Evolutionary conservation across 257 asterid species (phyloP).

Genomic region (Salvia splendens): DNA sequence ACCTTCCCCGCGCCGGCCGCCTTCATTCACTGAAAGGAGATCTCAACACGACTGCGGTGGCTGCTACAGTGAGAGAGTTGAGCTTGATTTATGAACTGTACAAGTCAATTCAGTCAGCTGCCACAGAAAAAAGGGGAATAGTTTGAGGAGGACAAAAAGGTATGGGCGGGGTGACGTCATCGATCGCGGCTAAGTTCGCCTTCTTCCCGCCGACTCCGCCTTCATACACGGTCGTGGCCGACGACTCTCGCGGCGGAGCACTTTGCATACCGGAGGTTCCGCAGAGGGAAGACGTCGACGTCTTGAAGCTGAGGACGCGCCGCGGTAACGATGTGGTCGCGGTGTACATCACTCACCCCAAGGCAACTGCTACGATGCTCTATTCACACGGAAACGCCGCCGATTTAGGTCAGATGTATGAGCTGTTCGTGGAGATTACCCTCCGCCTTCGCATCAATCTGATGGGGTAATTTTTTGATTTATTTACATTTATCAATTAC

Average conservation of each 20-base stretch:
- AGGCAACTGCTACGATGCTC: slow-evolving; percentile 82
- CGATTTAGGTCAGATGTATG: slow-evolving; percentile 99
- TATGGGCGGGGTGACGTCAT: slow-evolving; percentile 98
- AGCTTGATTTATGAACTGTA: slow-evolving; percentile 53
- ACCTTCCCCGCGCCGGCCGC: slow-evolving; percentile 23
- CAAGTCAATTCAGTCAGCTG: slow-evolving; percentile 35
- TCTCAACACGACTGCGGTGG: slow-evolving; percentile 27
- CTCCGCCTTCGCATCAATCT: slow-evolving; percentile 88
- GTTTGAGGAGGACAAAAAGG: neutral
- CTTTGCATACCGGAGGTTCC: slow-evolving; percentile 80
- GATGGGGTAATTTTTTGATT: slow-evolving; percentile 61
- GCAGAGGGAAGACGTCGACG: slow-evolving; percentile 73
- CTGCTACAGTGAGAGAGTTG: slow-evolving; percentile 20
- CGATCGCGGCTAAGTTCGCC: slow-evolving; percentile 98
- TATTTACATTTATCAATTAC: neutral
- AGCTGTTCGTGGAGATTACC: slow-evolving; percentile 92
- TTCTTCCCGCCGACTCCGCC: slow-evolving; percentile 96
- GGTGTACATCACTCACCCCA: slow-evolving; percentile 78
- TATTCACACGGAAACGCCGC: slow-evolving; percentile 99
- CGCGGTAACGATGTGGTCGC: slow-evolving; percentile 91
- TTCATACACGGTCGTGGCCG: slow-evolving; percentile 80
- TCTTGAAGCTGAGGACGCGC: slow-evolving; percentile 79
- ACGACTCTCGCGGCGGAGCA: slow-evolving; percentile 54
- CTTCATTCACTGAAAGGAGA: slow-evolving; percentile 27
- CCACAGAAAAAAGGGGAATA: slow-evolving; percentile 36